These are phyloP conservation scores for Parathielavia appendiculata DNA, from an alignment of 495 filamentous ascomycete genomes.

Conservation along the genomic window DNA sequence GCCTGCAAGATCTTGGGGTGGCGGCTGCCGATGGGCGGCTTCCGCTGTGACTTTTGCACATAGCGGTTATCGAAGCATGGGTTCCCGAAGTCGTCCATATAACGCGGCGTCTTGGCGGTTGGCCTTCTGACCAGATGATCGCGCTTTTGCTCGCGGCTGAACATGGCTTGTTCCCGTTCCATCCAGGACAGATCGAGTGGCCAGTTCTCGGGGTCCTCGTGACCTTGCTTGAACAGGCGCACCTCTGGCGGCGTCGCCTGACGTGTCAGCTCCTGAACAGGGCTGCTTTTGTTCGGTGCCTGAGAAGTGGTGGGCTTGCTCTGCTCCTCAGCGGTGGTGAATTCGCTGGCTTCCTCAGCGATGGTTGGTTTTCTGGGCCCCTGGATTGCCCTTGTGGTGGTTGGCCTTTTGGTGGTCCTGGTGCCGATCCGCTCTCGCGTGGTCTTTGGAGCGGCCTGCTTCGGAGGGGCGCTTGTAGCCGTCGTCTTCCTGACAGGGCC, in stretches of 20 bases:
- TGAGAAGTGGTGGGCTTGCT: too few relatives aligned
- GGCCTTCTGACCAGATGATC: slow-evolving; percentile 25
- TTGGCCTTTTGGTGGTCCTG: too few relatives aligned
- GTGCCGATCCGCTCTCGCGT: too few relatives aligned
- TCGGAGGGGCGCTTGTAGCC: too few relatives aligned
- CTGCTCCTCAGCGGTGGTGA: too few relatives aligned
- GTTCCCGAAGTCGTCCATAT: slow-evolving; percentile 15
- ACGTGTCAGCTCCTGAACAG: too few relatives aligned
- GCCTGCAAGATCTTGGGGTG: slow-evolving; percentile 29
- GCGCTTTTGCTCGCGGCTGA: neutral
- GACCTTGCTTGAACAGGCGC: neutral
- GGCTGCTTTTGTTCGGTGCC: too few relatives aligned
- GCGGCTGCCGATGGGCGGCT: neutral
- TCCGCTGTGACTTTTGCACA: neutral
- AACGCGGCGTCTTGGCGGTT: slow-evolving; percentile 3
- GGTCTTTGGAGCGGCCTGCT: too few relatives aligned
- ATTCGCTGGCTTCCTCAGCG: neutral
- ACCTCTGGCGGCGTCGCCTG: too few relatives aligned
- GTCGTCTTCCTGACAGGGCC: neutral
- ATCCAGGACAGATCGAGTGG: neutral
- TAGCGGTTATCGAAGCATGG: slow-evolving; percentile 21
- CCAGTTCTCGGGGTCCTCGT: neutral
- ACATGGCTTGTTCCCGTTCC: slow-evolving; percentile 6
- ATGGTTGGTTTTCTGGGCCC: too few relatives aligned
- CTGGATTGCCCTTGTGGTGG: neutral